Conservation (phyloP, 2,329 filamentous ascomycete species). For the Phialocephala sp. region DNA sequence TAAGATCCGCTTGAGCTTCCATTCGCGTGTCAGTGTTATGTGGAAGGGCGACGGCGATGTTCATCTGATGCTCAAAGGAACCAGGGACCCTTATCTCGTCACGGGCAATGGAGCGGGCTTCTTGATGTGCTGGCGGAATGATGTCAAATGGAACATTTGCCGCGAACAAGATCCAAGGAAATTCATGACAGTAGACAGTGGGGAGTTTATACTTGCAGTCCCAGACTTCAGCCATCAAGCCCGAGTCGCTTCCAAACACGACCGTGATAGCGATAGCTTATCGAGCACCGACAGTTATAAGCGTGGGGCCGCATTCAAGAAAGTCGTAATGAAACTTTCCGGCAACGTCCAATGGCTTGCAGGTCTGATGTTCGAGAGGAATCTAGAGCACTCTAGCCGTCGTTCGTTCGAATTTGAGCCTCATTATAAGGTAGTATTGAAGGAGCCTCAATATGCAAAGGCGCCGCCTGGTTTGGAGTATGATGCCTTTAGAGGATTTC, state of each 20-base stretch:
- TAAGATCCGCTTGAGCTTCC: constrained; percentile 92
- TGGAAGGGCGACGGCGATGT: constrained; percentile 98
- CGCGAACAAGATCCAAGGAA: constrained; percentile 85
- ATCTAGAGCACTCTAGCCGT: constrained; percentile 67
- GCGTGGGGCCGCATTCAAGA: constrained; percentile 88
- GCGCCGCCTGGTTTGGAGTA: constrained; percentile 64
- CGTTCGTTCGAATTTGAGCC: constrained; percentile 89
- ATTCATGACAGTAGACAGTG: constrained; percentile 95
- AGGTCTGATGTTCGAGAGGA: constrained; percentile 90
- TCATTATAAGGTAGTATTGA: constrained; percentile 89
- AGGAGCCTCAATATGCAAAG: constrained; percentile 77
- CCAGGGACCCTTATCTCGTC: constrained; percentile 90
- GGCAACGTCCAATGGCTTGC: constrained; percentile 93
- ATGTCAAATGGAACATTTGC: constrained; percentile 87
- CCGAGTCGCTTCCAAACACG: constrained; percentile 54
- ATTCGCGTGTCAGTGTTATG: constrained; percentile 84
- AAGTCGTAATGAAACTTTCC: constrained; percentile 98
- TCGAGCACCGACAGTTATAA: constrained; percentile 63
- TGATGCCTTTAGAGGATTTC: constrained; percentile 95
- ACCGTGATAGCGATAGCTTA: constrained; percentile 63
- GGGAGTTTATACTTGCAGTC: constrained; percentile 91
- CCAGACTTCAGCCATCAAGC: constrained; percentile 93
- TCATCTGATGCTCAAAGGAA: constrained; percentile 88
- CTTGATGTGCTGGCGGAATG: constrained; percentile 97
- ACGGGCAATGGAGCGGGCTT: constrained; percentile 94